Conservation (phyloP, 176 grass and related monocot genomes). For the Bromus sterilis region DNA sequence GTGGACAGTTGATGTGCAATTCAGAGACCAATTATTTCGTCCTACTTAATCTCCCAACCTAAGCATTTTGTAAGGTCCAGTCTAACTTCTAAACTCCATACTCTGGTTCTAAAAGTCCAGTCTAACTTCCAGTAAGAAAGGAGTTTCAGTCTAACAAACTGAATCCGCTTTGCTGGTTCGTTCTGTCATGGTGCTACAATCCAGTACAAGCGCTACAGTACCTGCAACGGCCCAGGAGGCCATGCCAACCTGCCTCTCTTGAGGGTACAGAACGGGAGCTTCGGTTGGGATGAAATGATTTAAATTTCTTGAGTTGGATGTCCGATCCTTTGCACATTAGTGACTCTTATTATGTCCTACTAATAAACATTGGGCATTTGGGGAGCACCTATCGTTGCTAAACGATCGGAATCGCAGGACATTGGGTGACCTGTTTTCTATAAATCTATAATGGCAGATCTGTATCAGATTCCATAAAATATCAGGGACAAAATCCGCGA, state of each 20-base stretch:
- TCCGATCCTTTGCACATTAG: slow-evolving; percentile 12
- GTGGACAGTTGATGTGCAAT: not conserved
- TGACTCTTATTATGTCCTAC: not conserved
- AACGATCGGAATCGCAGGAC: slow-evolving; percentile 40
- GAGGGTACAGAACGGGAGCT: slow-evolving; percentile 21
- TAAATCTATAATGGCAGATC: slow-evolving; percentile 30
- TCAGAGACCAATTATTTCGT: not conserved
- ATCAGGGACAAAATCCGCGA: slow-evolving; percentile 30
- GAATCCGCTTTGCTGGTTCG: not conserved
- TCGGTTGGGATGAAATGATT: slow-evolving; percentile 14
- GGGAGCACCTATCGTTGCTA: slow-evolving; percentile 29
- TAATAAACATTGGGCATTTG: slow-evolving; percentile 21
- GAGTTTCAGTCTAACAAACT: not conserved
- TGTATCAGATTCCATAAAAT: slow-evolving; percentile 44
- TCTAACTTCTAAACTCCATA: not conserved
- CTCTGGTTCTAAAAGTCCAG: not conserved
- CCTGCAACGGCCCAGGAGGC: not conserved
- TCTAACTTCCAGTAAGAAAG: too few species aligned
- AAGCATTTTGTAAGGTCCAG: not conserved
- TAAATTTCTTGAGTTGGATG: slow-evolving; percentile 26
- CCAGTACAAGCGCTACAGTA: not conserved
- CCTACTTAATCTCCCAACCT: not conserved
- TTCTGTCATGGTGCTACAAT: not conserved
- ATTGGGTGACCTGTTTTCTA: slow-evolving; percentile 21
- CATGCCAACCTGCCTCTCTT: slow-evolving; percentile 26